Percentiles rank a stretch among this genome's conserved stretches.
Conservation (phyloP, 2,329 filamentous ascomycete genomes). For the Cytospora piceicola region DNA sequence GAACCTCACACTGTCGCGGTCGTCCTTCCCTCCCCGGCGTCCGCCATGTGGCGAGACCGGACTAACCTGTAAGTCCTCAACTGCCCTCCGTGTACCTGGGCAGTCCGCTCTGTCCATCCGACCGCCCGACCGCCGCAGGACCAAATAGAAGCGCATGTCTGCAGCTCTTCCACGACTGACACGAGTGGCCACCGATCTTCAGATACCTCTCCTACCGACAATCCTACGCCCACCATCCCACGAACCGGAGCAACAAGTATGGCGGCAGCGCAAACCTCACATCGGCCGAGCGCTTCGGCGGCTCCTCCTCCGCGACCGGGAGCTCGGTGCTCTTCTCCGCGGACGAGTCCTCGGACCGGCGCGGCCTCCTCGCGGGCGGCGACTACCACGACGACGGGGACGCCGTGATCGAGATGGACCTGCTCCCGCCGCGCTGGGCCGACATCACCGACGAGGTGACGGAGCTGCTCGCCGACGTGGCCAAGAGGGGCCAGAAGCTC, state of each 20-base stretch:
- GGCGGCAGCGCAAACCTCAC: constrained; percentile 49
- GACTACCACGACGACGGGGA: constrained; percentile 86
- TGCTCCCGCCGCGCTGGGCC: constrained; percentile 92
- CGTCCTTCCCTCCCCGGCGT: constrained; percentile 44
- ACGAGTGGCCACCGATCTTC: constrained; percentile 25
- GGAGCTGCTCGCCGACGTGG: constrained; percentile 78
- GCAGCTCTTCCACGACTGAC: constrained; percentile 22
- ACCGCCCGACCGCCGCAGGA: constrained; percentile 17
- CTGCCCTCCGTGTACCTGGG: neutral
- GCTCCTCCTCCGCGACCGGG: constrained; percentile 41
- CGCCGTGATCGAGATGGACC: constrained; percentile 96
- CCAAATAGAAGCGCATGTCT: constrained; percentile 16
- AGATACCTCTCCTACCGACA: constrained; percentile 99
- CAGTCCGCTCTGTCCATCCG: too few relatives aligned
- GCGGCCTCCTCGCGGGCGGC: constrained; percentile 81
- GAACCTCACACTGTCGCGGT: constrained; percentile 28
- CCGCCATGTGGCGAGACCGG: constrained; percentile 97
- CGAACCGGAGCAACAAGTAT: constrained; percentile 75
- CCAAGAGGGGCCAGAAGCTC: constrained; percentile 79
- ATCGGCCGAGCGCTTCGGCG: constrained; percentile 57
- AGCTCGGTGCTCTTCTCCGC: constrained; percentile 60
- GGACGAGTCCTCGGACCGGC: constrained; percentile 56
- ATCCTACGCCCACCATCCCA: constrained; percentile 93
- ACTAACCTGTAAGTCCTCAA: constrained; percentile 83
- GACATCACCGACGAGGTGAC: constrained; percentile 93